Evolutionary conservation across 1,139 yeast species (phyloP).

Genomic region (Geotrichum reessii): DNA sequence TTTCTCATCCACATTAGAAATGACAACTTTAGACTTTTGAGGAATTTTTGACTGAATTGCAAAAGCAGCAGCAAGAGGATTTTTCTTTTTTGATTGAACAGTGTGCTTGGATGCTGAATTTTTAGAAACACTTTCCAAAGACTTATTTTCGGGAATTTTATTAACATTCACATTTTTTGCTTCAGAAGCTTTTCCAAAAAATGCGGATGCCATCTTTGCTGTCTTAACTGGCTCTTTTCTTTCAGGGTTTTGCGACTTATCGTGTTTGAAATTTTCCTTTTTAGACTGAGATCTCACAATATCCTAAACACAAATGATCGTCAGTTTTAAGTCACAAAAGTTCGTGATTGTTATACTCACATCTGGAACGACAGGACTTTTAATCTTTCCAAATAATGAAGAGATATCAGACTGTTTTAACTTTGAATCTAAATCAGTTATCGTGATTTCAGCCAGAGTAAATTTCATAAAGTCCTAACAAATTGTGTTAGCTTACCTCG

Average conservation of each 20-base stretch:
- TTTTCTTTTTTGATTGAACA: background rate
- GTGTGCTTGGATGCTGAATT: background rate
- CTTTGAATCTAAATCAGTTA: constrained; percentile 8
- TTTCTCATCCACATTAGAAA: constrained; percentile 3
- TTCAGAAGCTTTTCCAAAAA: background rate
- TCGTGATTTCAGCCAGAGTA: constrained; percentile 8
- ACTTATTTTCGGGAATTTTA: background rate
- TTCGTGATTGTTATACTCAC: constrained; percentile 4
- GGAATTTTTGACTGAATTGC: constrained; percentile 4
- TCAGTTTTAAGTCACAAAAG: background rate
- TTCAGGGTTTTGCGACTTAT: background rate
- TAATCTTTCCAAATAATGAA: constrained; percentile 11
- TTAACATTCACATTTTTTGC: background rate
- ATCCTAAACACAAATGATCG: background rate
- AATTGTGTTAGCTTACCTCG: background rate
- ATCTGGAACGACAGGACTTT: constrained; percentile 15
- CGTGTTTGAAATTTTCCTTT: background rate
- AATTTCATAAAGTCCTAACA: constrained; percentile 12
- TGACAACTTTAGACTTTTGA: constrained; percentile 9
- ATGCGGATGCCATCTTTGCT: background rate
- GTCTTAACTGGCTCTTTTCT: background rate
- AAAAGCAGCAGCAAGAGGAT: constrained; percentile 3
- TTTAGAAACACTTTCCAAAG: background rate
- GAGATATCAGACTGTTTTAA: constrained; percentile 1
- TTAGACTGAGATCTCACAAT: background rate